Evolutionary conservation across 2,329 filamentous ascomycete genomes (phyloP).

Genomic region (Apiospora arundinis): DNA sequence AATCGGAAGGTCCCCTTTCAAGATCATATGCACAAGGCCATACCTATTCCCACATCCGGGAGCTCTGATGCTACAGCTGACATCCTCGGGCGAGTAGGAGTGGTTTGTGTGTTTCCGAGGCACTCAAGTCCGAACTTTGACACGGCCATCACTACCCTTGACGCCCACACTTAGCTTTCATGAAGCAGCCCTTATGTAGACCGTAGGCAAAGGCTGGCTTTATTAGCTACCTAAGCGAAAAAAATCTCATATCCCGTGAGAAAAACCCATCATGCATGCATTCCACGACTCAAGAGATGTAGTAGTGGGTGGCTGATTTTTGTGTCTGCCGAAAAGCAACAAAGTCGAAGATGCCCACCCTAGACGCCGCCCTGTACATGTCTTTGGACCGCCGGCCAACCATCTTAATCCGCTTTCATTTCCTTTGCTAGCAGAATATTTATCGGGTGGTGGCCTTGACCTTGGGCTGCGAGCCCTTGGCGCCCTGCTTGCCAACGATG

Average conservation of each 20-base stretch:
- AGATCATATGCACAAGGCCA: background rate
- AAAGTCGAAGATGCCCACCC: constrained; percentile 41
- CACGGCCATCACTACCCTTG: background rate
- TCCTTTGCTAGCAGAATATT: constrained; percentile 39
- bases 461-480: constrained; percentile 89
- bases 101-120: background rate
- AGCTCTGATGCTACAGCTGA: background rate
- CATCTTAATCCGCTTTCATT: constrained; percentile 20
- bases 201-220: constrained; percentile 40
- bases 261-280: constrained; percentile 37
- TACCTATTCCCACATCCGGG: background rate
- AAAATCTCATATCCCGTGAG: constrained; percentile 37
- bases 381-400: constrained; percentile 27
- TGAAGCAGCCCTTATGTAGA: constrained; percentile 20
- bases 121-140: background rate
- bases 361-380: constrained; percentile 43
- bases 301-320: constrained; percentile 29
- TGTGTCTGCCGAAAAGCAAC: constrained; percentile 32
- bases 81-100: background rate
- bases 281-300: constrained; percentile 37
- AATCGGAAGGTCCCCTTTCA: background rate
- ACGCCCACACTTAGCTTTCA: constrained; percentile 1
- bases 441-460: constrained; percentile 86
- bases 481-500: constrained; percentile 95
- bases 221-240: constrained; percentile 40